These are phyloP conservation scores for Solanum hybrid DNA, from an alignment of 305 asterid species.

Conservation along the genomic window DNA sequence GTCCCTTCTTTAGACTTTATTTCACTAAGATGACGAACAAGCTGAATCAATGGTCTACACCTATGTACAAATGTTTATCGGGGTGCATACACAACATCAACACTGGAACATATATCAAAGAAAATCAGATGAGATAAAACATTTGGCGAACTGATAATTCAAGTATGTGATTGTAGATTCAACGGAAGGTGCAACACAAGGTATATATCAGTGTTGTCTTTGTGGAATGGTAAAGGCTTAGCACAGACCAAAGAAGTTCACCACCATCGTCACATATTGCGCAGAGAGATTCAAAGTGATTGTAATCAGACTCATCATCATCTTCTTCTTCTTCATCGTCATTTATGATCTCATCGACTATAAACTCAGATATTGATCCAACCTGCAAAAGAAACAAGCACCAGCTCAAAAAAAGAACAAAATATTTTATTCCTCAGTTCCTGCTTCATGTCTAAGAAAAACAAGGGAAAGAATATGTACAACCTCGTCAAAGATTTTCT, in stretches of 20 bases:
- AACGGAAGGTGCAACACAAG: not conserved
- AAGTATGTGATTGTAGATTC: not conserved
- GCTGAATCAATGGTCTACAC: not conserved
- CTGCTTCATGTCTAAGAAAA: not conserved
- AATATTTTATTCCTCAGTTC: not conserved
- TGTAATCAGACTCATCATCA: conserved; percentile 35
- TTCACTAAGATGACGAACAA: not conserved
- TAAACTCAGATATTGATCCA: conserved; percentile 36
- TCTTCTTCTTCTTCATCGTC: conserved; percentile 29
- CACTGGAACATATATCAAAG: not conserved
- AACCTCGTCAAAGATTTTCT: conserved; percentile 44
- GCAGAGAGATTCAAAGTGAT: conserved; percentile 55
- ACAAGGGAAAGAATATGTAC: not conserved
- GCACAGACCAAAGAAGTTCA: conserved; percentile 38
- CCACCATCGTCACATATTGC: conserved; percentile 88
- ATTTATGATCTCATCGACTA: conserved; percentile 34
- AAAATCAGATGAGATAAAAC: not conserved
- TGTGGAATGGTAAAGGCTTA: not conserved
- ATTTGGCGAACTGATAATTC: not conserved
- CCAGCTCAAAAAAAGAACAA: not conserved
- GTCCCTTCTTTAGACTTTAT: not conserved
- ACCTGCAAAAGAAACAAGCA: conserved; percentile 28
- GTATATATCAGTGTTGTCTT: not conserved
- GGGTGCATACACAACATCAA: not conserved
- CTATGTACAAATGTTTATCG: not conserved